phyloP scores from a whole-genome alignment of 2,329 filamentous ascomycete species.

The Pseudopithomyces maydicus region DNA sequence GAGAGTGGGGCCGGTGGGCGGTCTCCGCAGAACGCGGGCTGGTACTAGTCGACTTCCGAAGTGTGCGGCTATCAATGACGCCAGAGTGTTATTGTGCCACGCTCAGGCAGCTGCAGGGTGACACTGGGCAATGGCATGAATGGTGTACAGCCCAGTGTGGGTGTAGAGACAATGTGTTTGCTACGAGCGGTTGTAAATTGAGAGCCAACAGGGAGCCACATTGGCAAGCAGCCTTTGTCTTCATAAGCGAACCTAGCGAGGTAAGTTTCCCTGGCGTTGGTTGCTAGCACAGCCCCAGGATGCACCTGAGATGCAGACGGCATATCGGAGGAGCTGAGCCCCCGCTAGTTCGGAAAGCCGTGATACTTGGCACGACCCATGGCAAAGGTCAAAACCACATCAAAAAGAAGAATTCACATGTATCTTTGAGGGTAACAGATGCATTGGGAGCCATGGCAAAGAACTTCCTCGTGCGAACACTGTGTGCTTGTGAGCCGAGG shows the following conservation, averaged over 20 bases:
- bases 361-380: background rate
- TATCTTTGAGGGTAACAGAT: background rate
- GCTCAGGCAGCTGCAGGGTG: background rate
- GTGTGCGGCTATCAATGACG: slow-evolving; percentile 6
- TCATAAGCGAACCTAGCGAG: background rate
- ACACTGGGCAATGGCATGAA: background rate
- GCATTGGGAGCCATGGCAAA: background rate
- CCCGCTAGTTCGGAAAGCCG: background rate
- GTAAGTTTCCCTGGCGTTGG: background rate
- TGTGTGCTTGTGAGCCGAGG: too few species aligned
- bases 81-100: background rate
- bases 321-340: slow-evolving; percentile 1
- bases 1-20: slow-evolving; percentile 2
- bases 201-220: background rate
- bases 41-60: slow-evolving; percentile 1
- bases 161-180: background rate
- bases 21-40: background rate
- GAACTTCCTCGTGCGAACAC: background rate
- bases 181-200: background rate
- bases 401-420: background rate
- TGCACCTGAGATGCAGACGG: background rate
- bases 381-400: background rate
- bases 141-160: background rate
- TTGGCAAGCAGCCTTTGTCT: background rate
- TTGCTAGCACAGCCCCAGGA: slow-evolving; percentile 3